These are phyloP conservation scores for Dendryphion nanum DNA, from an alignment of 2,329 filamentous ascomycete genomes.

Conservation along the genomic window DNA sequence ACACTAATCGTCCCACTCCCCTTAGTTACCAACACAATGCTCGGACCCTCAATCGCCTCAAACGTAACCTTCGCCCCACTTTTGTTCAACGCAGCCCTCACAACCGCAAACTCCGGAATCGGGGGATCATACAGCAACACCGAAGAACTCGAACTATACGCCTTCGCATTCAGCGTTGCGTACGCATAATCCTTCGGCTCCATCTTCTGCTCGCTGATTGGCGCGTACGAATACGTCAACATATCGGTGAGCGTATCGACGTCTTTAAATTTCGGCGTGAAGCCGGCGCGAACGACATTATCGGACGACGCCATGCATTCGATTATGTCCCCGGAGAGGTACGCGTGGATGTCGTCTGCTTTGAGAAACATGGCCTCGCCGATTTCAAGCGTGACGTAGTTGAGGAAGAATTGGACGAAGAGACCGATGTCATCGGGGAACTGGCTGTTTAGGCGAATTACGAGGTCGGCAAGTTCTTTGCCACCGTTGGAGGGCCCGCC, in stretches of 20 bases:
- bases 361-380: constrained; percentile 96
- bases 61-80: constrained; percentile 81
- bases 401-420: constrained; percentile 96
- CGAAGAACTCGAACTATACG: constrained; percentile 74
- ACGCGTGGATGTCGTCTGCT: constrained; percentile 96
- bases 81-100: constrained; percentile 71
- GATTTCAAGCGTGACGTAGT: constrained; percentile 82
- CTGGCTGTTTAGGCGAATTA: constrained; percentile 73
- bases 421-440: constrained; percentile 87
- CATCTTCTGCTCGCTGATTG: constrained; percentile 95
- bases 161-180: constrained; percentile 74
- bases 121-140: constrained; percentile 86
- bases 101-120: constrained; percentile 92
- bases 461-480: constrained; percentile 71
- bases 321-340: constrained; percentile 89
- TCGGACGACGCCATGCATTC: constrained; percentile 99
- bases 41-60: constrained; percentile 81
- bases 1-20: constrained; percentile 83
- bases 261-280: constrained; percentile 99
- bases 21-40: constrained; percentile 85
- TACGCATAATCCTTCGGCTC: constrained; percentile 80
- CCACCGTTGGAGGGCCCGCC: constrained; percentile 68
- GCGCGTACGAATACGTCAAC: constrained; percentile 93
- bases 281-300: constrained; percentile 95
- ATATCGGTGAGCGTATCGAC: constrained; percentile 83